A percentile compares a stretch with the other conserved stretches of the same genome.
Conservation (phyloP, 169 alveolate species). For the Plasmodium cynomolgi region DNA sequence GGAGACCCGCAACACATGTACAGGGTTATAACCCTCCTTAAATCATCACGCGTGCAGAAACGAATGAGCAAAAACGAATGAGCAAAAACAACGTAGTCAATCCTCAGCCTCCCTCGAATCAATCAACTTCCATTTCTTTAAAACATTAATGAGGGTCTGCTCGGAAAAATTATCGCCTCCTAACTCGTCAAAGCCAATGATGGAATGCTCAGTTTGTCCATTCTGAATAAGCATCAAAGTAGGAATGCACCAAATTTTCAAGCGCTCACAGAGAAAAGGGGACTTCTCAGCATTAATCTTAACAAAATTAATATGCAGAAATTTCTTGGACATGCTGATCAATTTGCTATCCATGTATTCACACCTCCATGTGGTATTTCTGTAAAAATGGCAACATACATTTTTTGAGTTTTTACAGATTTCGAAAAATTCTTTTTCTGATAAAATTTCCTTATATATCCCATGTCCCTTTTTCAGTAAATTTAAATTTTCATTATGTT, state of each 20-base stretch:
- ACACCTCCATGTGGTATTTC: constrained; percentile 85
- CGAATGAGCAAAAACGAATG: neutral
- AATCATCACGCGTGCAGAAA: neutral
- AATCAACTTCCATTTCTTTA: constrained; percentile 56
- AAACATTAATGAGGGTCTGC: constrained; percentile 47
- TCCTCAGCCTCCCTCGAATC: constrained; percentile 20
- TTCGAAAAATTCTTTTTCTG: constrained; percentile 84
- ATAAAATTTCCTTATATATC: constrained; percentile 79
- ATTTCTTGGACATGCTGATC: constrained; percentile 76
- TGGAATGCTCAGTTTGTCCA: constrained; percentile 83
- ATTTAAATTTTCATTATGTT: constrained; percentile 76
- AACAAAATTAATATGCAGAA: constrained; percentile 80
- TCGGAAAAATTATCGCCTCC: constrained; percentile 78
- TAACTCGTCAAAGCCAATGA: constrained; percentile 84
- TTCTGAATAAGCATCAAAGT: constrained; percentile 82
- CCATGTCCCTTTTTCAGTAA: constrained; percentile 82
- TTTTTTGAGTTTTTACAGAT: constrained; percentile 79
- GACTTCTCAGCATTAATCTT: constrained; percentile 83
- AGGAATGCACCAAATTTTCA: constrained; percentile 87
- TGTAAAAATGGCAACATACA: constrained; percentile 83
- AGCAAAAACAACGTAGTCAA: neutral
- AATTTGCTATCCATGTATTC: constrained; percentile 80
- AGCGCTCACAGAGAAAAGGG: constrained; percentile 85
- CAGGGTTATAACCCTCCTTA: neutral
- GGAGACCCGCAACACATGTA: neutral